A percentile compares a stretch with the other conserved stretches of the same genome.
Evolutionary conservation across 2,329 filamentous ascomycete genomes (phyloP).

Genomic region (Penicillium verrucosum): DNA sequence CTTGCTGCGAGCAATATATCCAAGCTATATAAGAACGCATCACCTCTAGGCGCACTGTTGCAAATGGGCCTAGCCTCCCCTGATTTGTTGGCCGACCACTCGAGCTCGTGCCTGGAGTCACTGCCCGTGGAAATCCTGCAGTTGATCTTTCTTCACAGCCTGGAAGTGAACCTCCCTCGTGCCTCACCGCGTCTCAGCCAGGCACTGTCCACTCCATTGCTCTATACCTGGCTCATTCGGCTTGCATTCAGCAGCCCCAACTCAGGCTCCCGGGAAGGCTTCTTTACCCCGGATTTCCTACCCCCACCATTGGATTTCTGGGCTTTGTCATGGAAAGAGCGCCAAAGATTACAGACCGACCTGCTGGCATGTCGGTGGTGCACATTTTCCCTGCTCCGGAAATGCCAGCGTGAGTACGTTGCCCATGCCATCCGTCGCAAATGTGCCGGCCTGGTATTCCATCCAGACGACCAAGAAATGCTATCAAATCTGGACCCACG

Average conservation of each 20-base stretch:
- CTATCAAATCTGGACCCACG: conserved; percentile 25
- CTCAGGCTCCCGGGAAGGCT: conserved; percentile 25
- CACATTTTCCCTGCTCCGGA: conserved; percentile 37
- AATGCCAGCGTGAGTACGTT: conserved; percentile 40
- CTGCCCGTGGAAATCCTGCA: conserved; percentile 51
- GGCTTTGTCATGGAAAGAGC: conserved; percentile 26
- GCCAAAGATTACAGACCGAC: conserved; percentile 34
- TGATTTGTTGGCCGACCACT: conserved; percentile 2
- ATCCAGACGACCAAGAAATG: conserved; percentile 19
- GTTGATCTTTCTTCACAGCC: conserved; percentile 49
- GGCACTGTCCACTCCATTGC: conserved; percentile 38
- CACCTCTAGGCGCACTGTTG: background rate
- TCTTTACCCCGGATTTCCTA: conserved; percentile 41
- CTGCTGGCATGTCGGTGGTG: conserved; percentile 44
- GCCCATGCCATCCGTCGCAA: conserved; percentile 33
- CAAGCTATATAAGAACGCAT: background rate
- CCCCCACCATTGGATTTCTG: conserved; percentile 38
- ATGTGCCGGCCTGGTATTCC: conserved; percentile 29
- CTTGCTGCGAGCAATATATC: background rate
- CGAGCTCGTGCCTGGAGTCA: conserved; percentile 38
- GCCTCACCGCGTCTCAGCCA: conserved; percentile 43
- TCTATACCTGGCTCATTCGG: conserved; percentile 46
- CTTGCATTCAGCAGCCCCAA: conserved; percentile 43
- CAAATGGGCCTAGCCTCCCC: conserved; percentile 17
- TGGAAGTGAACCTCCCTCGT: conserved; percentile 48